Evolutionary conservation across 2,329 filamentous ascomycete species (phyloP), one percentile per base, ranked within the genome.

Genomic region (Diaporthe ampelina): DNA sequence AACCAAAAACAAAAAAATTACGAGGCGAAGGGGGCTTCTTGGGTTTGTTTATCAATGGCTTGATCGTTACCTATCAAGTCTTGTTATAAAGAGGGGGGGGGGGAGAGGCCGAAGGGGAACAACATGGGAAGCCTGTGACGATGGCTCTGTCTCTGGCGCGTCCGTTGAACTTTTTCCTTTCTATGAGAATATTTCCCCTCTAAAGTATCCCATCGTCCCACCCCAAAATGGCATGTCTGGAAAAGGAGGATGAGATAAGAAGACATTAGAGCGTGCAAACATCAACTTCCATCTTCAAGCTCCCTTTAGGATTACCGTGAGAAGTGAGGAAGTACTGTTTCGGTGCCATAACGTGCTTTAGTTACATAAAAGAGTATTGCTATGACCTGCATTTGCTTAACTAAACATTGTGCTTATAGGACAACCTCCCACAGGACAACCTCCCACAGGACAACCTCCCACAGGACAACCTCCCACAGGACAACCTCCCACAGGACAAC

Each of bases 221-320:
- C n/a, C 43, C 26, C n/a, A 13, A 63, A 63, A 58, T 32, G 65
- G 56, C 45, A 48, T 61, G 56, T 35, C 45, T 54, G 72, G 72
- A 70, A 24, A 54, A 57, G 45, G 35, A 71, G 65, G 68, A 54
- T 52, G 56, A 70, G 45, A 54, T 48, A 26, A 67, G 48, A 69
- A 65, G 65, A 74, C 40, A 57, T 52, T 73, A 74, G 65, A 74
- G 56, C 26, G 67, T 74, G 67, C 67, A 74, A 48, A 70, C 57
- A 74, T 61, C 35, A 56, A 37, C 57, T 43, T 7, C 4, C 45
- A 32, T 54, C 37, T 43, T 48, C 17, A 17, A 21, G 24, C 57
- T n/a, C 10, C 21, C 29, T 32, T 7, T 35, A 43, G 50, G 32
- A 61, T 52, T 6, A 35, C 17, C 56, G 21, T 26, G 37, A 40